Percentiles rank a stretch among this genome's conserved stretches.
Evolutionary conservation across 2,329 filamentous ascomycete genomes (phyloP).

Genomic region (Colletotrichum australisinense): DNA sequence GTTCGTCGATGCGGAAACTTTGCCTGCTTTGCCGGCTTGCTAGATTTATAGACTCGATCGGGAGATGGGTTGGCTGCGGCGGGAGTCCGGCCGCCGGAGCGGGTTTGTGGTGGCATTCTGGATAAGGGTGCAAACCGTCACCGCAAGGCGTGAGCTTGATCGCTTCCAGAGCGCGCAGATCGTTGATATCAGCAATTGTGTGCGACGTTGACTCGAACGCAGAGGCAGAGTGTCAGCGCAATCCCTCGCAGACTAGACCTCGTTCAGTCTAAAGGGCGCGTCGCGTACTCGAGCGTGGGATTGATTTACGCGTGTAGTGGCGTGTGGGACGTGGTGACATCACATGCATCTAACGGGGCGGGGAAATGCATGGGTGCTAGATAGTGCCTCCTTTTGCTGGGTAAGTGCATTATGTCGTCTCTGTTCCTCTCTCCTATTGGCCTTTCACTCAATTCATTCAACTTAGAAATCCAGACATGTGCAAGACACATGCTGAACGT

Average conservation of each 20-base stretch:
- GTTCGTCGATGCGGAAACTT: conserved; percentile 51
- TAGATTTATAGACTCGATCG: conserved; percentile 52
- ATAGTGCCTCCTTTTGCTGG: neutral
- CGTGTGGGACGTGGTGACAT: conserved; percentile 22
- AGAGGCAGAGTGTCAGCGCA: neutral
- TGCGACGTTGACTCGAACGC: neutral
- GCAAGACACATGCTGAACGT: neutral
- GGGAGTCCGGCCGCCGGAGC: conserved; percentile 48
- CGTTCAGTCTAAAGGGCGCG: conserved; percentile 24
- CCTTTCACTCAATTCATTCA: no score
- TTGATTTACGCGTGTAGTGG: conserved; percentile 30
- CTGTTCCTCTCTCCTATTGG: neutral
- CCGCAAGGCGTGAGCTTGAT: neutral
- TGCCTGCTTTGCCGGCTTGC: conserved; percentile 50
- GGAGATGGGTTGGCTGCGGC: conserved; percentile 38
- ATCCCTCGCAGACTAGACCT: conserved; percentile 11
- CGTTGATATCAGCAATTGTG: neutral
- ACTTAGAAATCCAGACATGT: neutral
- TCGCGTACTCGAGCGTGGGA: conserved; percentile 23
- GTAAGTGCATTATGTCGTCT: neutral
- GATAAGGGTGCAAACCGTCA: neutral
- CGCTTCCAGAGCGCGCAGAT: neutral
- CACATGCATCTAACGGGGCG: conserved; percentile 28
- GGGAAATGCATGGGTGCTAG: neutral
- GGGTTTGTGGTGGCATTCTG: conserved; percentile 51